Evolutionary conservation across 2,329 filamentous ascomycete species (phyloP), one percentile per base, ranked within the genome.

Genomic region (Alternaria consortialis): DNA sequence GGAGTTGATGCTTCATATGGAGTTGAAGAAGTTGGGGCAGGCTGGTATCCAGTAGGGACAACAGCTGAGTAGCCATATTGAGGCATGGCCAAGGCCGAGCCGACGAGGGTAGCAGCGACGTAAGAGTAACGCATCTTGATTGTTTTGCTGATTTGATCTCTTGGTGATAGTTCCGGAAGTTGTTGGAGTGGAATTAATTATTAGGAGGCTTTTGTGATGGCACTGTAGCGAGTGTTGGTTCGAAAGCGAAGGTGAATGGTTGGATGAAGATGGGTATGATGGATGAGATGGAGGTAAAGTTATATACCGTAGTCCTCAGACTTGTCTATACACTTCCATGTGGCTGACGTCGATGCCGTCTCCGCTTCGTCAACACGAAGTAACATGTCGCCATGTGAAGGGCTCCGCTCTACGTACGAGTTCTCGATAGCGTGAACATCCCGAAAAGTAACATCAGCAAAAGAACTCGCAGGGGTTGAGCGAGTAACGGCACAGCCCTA

Each of bases 111-210:
- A 32, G 74, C 71, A 50, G 74, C 63, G 47, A 70, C 71, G 46
- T 77, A 56, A 32, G 74, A 68, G 64, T 72, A 70, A 50, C 74
- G 74, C 76, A 78, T 78, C 23, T 67, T 76, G 70, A 68, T 7
- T 48, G 47, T 56, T 29, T 50, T 62, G 31, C 13, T 58, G 50
- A n/a, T 29, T 44, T 15, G 36, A 40, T 29, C 58, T 32, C 20
- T 65, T 27, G 17, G 12, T 40, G 56, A 52, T 56, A 32, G 43
- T 43, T 27, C 44, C 15, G 11, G 37, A 60, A 29, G 53, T 29
- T 54, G 39, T 63, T 29, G 43, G 52, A 46, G 23, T 53, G 63
- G 31, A 52, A 73, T 75, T 74, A 74, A 56, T 51, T 65, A 68
- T 71, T 73, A 56, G 63, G 58, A 55, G 58, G 65, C 67, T 67